A percentile compares a stretch with the other conserved stretches of the same genome.
phyloP scores from a whole-genome alignment of 2,329 filamentous ascomycete species.

The Lomentospora prolificans region DNA sequence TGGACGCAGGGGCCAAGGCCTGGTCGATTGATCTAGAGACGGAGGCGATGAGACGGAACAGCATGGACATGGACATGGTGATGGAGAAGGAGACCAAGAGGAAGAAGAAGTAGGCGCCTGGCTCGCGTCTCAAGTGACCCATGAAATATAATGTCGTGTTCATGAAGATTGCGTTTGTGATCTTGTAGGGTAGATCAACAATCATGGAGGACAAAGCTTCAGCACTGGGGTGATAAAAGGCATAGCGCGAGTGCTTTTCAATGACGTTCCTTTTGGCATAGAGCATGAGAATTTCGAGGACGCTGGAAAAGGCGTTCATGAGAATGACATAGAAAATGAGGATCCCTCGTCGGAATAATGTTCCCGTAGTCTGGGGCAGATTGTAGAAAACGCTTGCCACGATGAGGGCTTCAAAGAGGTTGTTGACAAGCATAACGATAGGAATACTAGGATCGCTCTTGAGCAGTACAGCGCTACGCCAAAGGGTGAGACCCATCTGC shows the following conservation, averaged over 20 bases:
- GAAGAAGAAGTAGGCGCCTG: constrained; percentile 57
- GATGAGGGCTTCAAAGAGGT: constrained; percentile 39
- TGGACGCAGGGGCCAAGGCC: constrained; percentile 38
- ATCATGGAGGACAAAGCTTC: constrained; percentile 17
- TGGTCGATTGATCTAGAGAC: constrained; percentile 39
- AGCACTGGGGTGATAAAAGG: constrained; percentile 27
- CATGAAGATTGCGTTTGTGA: constrained; percentile 22
- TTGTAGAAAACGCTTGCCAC: constrained; percentile 42
- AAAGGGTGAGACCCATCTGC: constrained; percentile 33
- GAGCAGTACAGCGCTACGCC: constrained; percentile 16
- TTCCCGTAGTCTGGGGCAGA: constrained; percentile 28
- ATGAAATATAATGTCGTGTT: constrained; percentile 33
- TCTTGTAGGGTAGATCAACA: constrained; percentile 23
- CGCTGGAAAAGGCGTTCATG: constrained; percentile 36
- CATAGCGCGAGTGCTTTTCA: constrained; percentile 29
- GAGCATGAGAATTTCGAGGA: constrained; percentile 27
- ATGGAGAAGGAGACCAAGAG: constrained; percentile 48
- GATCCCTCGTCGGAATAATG: constrained; percentile 35
- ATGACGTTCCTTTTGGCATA: constrained; percentile 27
- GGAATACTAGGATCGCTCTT: constrained; percentile 17
- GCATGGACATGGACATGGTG: constrained; percentile 55
- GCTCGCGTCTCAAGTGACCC: constrained; percentile 31
- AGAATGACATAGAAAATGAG: constrained; percentile 44
- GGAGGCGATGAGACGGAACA: constrained; percentile 40
- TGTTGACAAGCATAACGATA: constrained; percentile 27